Percentiles rank a stretch among this genome's conserved stretches.
Evolutionary conservation across 1,139 yeast species (phyloP).

Genomic region (Tardiomyces blankii): DNA sequence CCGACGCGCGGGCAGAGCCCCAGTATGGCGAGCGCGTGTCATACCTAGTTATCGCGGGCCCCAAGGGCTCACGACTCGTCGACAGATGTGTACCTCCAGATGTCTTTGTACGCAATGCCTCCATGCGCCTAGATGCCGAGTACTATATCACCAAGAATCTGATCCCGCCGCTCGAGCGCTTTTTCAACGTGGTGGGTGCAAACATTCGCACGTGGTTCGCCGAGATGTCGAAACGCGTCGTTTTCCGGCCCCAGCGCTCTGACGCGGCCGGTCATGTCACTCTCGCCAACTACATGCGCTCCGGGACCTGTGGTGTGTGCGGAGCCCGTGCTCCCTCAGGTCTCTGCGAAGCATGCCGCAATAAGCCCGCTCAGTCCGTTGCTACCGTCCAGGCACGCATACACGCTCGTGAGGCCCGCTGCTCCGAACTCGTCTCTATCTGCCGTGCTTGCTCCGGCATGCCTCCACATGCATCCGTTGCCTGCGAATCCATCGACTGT

Average conservation of each 20-base stretch:
- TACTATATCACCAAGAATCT: slow-evolving; percentile 76
- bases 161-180: slow-evolving; percentile 80
- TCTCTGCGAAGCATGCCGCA: slow-evolving; percentile 14
- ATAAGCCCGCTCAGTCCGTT: slow-evolving; percentile 7
- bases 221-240: slow-evolving; percentile 43
- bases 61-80: slow-evolving; percentile 51
- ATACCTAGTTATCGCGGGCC: slow-evolving; percentile 65
- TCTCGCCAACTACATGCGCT: slow-evolving; percentile 1
- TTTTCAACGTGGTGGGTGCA: slow-evolving; percentile 75
- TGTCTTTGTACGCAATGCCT: slow-evolving; percentile 41
- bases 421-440: slow-evolving; percentile 20
- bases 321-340: not conserved
- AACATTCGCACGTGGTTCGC: slow-evolving; percentile 67
- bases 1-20: slow-evolving; percentile 68
- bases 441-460: slow-evolving; percentile 23
- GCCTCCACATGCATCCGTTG: slow-evolving; percentile 12
- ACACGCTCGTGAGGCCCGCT: slow-evolving; percentile 11
- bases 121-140: slow-evolving; percentile 48
- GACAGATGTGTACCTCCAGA: slow-evolving; percentile 78
- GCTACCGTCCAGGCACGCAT: slow-evolving; percentile 12
- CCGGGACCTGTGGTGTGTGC: not conserved
- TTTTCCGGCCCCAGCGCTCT: slow-evolving; percentile 1
- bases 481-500: slow-evolving; percentile 36
- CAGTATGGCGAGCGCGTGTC: slow-evolving; percentile 86
- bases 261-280: slow-evolving; percentile 1